A percentile compares a stretch with the other conserved stretches of the same genome.
Conservation (phyloP, 345 rosid species). For the Aethionema arabicum region DNA sequence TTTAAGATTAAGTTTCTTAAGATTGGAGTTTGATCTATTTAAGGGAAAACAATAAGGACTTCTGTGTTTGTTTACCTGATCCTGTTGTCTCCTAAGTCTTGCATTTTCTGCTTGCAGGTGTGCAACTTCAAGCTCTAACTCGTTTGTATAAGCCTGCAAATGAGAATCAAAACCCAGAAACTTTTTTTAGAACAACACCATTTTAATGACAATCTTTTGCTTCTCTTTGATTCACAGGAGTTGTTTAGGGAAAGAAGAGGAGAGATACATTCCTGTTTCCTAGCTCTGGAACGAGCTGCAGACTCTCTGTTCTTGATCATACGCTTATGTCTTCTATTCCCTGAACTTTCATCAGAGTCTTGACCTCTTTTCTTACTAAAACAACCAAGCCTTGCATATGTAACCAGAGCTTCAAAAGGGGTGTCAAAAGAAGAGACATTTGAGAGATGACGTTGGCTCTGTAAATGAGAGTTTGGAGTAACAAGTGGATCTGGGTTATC, state of each 20-base stretch:
- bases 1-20: constrained; percentile 13
- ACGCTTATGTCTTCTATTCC: constrained; percentile 57
- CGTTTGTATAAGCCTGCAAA: constrained; percentile 68
- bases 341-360: constrained; percentile 43
- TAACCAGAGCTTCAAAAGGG: constrained; percentile 41
- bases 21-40: constrained; percentile 16
- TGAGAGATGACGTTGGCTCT: constrained; percentile 31
- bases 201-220: constrained; percentile 10
- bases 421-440: constrained; percentile 34
- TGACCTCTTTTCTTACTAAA: constrained; percentile 50
- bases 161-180: constrained; percentile 10
- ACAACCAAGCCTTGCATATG: constrained; percentile 34
- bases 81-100: constrained; percentile 56
- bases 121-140: constrained; percentile 56
- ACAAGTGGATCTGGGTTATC: constrained; percentile 41
- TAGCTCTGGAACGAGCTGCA: constrained; percentile 84
- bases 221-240: not conserved
- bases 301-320: constrained; percentile 89
- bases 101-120: constrained; percentile 63
- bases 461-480: constrained; percentile 33
- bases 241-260: constrained; percentile 22
- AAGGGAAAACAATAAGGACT: not conserved
- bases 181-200: constrained; percentile 11
- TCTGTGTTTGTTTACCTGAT: constrained; percentile 47
- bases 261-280: constrained; percentile 59